phyloP scores from a whole-genome alignment of 179 eudicot genomes.

The Silene noctiflora region DNA sequence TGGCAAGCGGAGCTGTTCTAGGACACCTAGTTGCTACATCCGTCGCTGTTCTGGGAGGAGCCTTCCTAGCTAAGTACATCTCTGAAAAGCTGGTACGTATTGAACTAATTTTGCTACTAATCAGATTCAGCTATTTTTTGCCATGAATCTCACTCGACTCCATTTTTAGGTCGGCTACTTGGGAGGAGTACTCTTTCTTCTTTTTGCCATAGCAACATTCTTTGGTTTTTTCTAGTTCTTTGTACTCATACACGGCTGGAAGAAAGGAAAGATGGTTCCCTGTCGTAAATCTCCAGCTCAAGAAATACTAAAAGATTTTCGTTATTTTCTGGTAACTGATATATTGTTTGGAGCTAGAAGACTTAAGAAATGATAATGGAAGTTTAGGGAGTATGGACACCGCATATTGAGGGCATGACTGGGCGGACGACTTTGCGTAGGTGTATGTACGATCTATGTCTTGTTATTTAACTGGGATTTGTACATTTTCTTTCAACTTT shows the following conservation, averaged over 20 bases:
- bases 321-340: conserved; percentile 3
- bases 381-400: conserved; percentile 2
- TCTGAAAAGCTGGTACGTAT: conserved; percentile 79
- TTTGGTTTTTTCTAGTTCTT: conserved; percentile 61
- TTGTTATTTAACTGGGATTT: too few relatives aligned
- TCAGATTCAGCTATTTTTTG: background rate
- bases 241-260: background rate
- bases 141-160: conserved; percentile 15
- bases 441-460: too few relatives aligned
- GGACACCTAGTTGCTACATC: conserved; percentile 85
- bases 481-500: background rate
- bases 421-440: background rate
- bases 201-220: conserved; percentile 82
- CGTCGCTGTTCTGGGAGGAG: conserved; percentile 80
- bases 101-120: background rate
- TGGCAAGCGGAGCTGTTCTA: conserved; percentile 86
- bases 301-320: background rate
- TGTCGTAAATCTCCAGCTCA: background rate
- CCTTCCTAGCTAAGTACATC: conserved; percentile 82
- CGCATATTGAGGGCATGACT: background rate
- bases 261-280: background rate
- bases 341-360: background rate
- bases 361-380: conserved; percentile 9
- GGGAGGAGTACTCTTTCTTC: conserved; percentile 68
- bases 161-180: conserved; percentile 66